phyloP scores from a whole-genome alignment of 176 grass and related monocot genomes.

The Themeda triandra region DNA sequence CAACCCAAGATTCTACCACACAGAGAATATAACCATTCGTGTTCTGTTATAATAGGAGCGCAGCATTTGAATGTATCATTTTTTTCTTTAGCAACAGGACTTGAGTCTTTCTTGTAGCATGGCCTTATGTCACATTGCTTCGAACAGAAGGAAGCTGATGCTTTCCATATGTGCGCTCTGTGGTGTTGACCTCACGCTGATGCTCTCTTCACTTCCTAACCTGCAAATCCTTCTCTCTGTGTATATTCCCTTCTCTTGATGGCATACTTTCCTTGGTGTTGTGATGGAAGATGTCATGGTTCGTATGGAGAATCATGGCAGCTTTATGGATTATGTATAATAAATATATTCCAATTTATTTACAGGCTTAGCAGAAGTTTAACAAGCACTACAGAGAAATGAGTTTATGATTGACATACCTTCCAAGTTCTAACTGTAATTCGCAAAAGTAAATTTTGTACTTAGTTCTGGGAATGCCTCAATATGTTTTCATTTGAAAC shows the following conservation, averaged over 20 bases:
- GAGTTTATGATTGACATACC: not conserved
- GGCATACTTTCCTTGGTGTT: not conserved
- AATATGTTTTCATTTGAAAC: not conserved
- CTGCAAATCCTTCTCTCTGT: not conserved
- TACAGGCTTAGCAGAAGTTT: not conserved
- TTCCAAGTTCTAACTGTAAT: not conserved
- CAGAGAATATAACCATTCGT: not conserved
- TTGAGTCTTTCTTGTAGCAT: constrained; percentile 14
- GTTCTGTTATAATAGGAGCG: not conserved
- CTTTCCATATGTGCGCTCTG: not conserved
- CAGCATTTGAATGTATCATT: not conserved
- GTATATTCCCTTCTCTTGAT: not conserved
- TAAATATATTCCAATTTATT: not conserved
- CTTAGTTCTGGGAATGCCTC: not conserved
- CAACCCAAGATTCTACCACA: not conserved
- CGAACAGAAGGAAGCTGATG: not conserved
- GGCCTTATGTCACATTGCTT: not conserved
- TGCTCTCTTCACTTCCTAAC: not conserved
- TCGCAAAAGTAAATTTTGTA: not conserved
- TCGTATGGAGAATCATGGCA: not conserved
- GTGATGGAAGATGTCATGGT: not conserved
- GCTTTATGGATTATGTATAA: not conserved
- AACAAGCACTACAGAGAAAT: not conserved
- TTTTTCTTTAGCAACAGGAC: not conserved
- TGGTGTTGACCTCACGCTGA: not conserved